Conservation (phyloP, 495 filamentous ascomycete species). For the Niebla homalea region DNA sequence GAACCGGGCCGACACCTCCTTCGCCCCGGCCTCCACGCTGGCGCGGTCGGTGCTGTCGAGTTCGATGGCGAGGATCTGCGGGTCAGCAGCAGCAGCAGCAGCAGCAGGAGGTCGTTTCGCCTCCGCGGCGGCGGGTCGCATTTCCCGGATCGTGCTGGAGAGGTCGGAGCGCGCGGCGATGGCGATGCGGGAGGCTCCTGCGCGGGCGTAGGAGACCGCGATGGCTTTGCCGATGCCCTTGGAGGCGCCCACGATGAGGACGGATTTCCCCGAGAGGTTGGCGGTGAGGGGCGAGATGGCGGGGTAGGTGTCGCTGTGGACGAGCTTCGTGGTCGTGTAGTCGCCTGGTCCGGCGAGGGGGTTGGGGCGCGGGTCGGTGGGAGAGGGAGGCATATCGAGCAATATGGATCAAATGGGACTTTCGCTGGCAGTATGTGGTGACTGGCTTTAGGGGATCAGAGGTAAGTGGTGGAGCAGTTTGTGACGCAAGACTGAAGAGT, state of each 20-base stretch:
- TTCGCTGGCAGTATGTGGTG: too few relatives aligned
- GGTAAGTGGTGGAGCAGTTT: too few relatives aligned
- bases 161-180: slow-evolving; percentile 29
- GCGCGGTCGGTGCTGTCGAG: slow-evolving; percentile 31
- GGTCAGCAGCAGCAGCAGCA: neutral
- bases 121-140: neutral
- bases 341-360: neutral
- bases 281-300: slow-evolving; percentile 25
- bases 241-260: slow-evolving; percentile 38
- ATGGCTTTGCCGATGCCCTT: slow-evolving; percentile 35
- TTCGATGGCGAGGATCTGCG: slow-evolving; percentile 12
- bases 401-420: too few relatives aligned
- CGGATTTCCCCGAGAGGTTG: slow-evolving; percentile 24
- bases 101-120: too few relatives aligned
- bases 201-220: slow-evolving; percentile 31
- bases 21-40: slow-evolving; percentile 25
- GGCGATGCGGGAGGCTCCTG: slow-evolving; percentile 32
- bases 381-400: neutral
- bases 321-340: slow-evolving; percentile 10
- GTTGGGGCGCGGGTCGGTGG: neutral
- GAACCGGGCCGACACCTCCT: slow-evolving; percentile 24
- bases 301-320: slow-evolving; percentile 33
- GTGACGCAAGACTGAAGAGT: too few relatives aligned
- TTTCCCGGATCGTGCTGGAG: neutral
- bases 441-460: too few relatives aligned